Percentiles rank a stretch among this genome's conserved stretches.
phyloP scores from a whole-genome alignment of 768 basidiomycete species.

The Hirschioporus abietinus region DNA sequence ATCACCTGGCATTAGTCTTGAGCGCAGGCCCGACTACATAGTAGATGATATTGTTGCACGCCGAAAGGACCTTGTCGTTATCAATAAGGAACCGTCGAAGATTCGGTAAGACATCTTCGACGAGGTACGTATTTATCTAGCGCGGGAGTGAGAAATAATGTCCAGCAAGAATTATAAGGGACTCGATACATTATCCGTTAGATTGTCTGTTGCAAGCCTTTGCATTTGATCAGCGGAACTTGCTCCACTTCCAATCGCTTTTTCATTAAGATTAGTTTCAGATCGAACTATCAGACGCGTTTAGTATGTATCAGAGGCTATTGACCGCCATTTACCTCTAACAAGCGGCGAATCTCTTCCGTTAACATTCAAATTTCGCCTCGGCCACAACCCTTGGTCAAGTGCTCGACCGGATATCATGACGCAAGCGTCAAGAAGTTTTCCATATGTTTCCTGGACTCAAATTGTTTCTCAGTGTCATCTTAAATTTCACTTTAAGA shows the following conservation, averaged over 20 bases:
- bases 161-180: constrained; percentile 1
- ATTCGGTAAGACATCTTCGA: constrained; percentile 62
- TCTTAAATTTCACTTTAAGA: neutral
- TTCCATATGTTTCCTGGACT: constrained; percentile 72
- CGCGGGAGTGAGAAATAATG: neutral
- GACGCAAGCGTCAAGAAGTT: constrained; percentile 77
- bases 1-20: constrained; percentile 68
- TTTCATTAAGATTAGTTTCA: constrained; percentile 58
- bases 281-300: constrained; percentile 12
- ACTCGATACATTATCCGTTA: constrained; percentile 38
- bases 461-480: neutral
- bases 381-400: constrained; percentile 78
- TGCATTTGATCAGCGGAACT: constrained; percentile 31
- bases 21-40: constrained; percentile 79
- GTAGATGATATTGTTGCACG: constrained; percentile 79
- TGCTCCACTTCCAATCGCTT: constrained; percentile 35
- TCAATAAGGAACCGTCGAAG: constrained; percentile 78
- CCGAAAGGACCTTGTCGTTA: constrained; percentile 72
- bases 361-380: constrained; percentile 51
- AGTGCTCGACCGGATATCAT: constrained; percentile 65
- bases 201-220: constrained; percentile 33
- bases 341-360: constrained; percentile 69
- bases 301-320: constrained; percentile 5
- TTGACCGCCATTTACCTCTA: constrained; percentile 36
- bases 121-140: constrained; percentile 71